Conservation (phyloP, 768 basidiomycete genomes). For the Russula virescens region DNA sequence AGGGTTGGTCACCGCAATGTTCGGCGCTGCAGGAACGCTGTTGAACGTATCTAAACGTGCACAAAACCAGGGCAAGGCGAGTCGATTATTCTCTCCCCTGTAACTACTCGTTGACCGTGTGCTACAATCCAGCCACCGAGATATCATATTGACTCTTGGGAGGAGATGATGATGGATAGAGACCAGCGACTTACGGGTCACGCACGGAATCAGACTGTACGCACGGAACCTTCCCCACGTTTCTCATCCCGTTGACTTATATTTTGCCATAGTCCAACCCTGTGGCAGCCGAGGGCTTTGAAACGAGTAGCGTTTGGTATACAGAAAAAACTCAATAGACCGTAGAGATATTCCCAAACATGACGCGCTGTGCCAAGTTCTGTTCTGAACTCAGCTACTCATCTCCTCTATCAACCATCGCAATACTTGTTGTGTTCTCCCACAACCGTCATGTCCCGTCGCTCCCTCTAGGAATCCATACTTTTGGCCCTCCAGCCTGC, state of each 20-base stretch:
- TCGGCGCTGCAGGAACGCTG: slow-evolving; percentile 85
- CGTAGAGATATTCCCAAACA: background rate
- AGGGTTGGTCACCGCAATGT: slow-evolving; percentile 85
- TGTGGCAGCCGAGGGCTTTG: slow-evolving; percentile 61
- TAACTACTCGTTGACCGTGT: slow-evolving; percentile 7
- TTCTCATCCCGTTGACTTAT: background rate
- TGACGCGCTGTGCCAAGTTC: background rate
- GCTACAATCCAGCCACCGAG: slow-evolving; percentile 57
- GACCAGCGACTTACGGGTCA: slow-evolving; percentile 87
- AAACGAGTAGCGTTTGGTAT: slow-evolving; percentile 69
- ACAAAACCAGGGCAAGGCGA: slow-evolving; percentile 90
- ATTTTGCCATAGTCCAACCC: slow-evolving; percentile 51
- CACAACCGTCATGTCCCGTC: slow-evolving; percentile 10
- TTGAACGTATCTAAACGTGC: slow-evolving; percentile 69
- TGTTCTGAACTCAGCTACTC: slow-evolving; percentile 25
- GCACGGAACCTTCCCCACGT: slow-evolving; percentile 29
- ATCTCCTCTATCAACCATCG: slow-evolving; percentile 32
- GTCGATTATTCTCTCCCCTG: background rate
- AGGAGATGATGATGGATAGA: slow-evolving; percentile 93
- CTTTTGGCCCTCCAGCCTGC: slow-evolving; percentile 32
- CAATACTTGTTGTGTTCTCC: slow-evolving; percentile 28
- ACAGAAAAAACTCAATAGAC: slow-evolving; percentile 34
- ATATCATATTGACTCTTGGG: slow-evolving; percentile 85
- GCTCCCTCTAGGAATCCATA: slow-evolving; percentile 37
- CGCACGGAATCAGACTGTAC: slow-evolving; percentile 76